Base-by-base conservation (phyloP, 495 filamentous ascomycete genomes). In the Recurvomyces mirabilis region DNA sequence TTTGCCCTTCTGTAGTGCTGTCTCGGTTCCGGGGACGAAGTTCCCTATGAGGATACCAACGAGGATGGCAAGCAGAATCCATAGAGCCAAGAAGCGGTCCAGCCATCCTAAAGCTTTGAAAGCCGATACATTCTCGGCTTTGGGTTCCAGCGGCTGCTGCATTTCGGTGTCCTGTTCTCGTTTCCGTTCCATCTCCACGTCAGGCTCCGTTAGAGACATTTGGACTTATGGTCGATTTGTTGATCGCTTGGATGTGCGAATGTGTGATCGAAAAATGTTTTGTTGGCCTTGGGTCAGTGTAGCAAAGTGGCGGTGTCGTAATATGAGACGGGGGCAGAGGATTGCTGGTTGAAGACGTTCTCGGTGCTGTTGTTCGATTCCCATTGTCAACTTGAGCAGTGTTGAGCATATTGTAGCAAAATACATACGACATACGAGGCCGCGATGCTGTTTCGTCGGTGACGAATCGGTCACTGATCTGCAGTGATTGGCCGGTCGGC, bases 31-130 rank as follows among this genome's bases (percentile, higher is more conserved):
- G 0, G 72, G 67, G 4, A 83, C 83, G 50, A 86, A 88, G 57
- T 86, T 86, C 6, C 82, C 83, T 1, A 89, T 63, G 5, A 88
- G 64, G 43, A 87, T 76, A 9, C 84, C 84, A 28, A 86, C 60
- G 1, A 69, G 65, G 78, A 91, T 89, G n/a, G 84, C 83, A 2
- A 88, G 74, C 20, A 91, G 71, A 50, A 89, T 87, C 84, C 84
- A 89, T 7, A 86, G 11, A 3, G 77, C 83, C 0, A 87, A 76
- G 59, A 84, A 79, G 17, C 79, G 75, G 59, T 87, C 81, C 5
- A 87, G 69, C 51, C 69, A 72, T 12, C 73, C 75, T 4, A 88
- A 68, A 32, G 70, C 57, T 39, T 74, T 63, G 51, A 74, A 74
- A 5, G 65, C 46, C n/a, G 54, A 53, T 24, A 42, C 39, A 24